Conservation (phyloP, 768 basidiomycete species). For the Leccinum broughii region DNA sequence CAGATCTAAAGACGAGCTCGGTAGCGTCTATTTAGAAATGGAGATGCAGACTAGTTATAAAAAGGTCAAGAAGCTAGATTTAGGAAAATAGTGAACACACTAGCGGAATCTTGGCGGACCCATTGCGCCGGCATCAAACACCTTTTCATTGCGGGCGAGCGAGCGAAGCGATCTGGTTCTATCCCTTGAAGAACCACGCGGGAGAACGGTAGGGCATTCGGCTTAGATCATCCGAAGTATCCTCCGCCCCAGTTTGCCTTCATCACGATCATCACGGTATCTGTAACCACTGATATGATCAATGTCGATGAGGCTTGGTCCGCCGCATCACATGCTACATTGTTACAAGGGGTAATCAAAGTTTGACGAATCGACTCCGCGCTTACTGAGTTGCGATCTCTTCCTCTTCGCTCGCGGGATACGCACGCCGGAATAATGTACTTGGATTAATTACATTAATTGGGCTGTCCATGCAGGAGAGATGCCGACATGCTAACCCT, state of each 20-base stretch:
- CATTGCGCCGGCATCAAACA: constrained; percentile 26
- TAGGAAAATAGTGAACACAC: constrained; percentile 22
- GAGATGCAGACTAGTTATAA: constrained; percentile 20
- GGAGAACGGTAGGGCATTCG: constrained; percentile 12
- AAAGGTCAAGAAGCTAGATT: constrained; percentile 26
- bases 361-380: constrained; percentile 17
- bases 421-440: constrained; percentile 2
- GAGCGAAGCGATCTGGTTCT: constrained; percentile 18
- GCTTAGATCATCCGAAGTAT: constrained; percentile 14
- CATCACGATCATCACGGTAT: constrained; percentile 15
- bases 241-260: background rate
- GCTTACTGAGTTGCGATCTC: constrained; percentile 19
- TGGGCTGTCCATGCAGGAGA: constrained; percentile 3
- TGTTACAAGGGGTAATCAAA: constrained; percentile 23
- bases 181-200: constrained; percentile 10
- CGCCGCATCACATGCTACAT: background rate
- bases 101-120: constrained; percentile 10
- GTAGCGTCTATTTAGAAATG: constrained; percentile 34
- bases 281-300: constrained; percentile 7
- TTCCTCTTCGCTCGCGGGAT: constrained; percentile 24
- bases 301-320: background rate
- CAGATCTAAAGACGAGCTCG: constrained; percentile 19
- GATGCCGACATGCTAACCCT: constrained; percentile 19
- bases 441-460: constrained; percentile 12
- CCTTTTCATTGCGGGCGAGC: constrained; percentile 15